phyloP scores from a whole-genome alignment of 2,329 filamentous ascomycete species.

The Arthrobotrys pseudoclavata region DNA sequence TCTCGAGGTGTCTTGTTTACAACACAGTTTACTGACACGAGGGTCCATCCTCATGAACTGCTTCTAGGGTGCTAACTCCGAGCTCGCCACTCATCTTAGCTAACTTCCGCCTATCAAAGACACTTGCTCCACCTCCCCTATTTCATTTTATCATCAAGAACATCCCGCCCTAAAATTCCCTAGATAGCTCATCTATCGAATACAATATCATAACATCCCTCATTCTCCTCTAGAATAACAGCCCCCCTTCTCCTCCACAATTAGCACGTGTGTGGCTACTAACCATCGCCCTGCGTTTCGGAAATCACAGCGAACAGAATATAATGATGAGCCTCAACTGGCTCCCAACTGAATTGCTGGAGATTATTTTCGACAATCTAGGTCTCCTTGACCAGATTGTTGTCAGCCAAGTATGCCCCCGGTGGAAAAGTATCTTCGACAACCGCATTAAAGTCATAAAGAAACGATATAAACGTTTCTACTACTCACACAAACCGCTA shows the following conservation, averaged over 20 bases:
- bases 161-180: background rate
- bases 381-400: background rate
- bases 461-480: slow-evolving; percentile 6
- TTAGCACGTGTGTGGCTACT: background rate
- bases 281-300: background rate
- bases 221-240: too few relatives aligned
- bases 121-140: background rate
- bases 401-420: background rate
- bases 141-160: background rate
- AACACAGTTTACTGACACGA: too few relatives aligned
- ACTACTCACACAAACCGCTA: background rate
- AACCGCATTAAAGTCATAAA: background rate
- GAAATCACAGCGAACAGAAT: background rate
- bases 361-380: background rate
- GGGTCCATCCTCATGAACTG: too few relatives aligned
- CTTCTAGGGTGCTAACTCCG: background rate
- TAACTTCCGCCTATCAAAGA: background rate
- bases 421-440: slow-evolving; percentile 1
- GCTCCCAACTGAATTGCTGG: slow-evolving; percentile 6
- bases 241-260: background rate
- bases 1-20: too few relatives aligned
- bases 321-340: background rate
- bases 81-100: background rate
- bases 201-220: too few relatives aligned
- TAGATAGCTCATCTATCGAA: background rate